Conservation (phyloP, 768 basidiomycete genomes). For the Mycena epipterygia region DNA sequence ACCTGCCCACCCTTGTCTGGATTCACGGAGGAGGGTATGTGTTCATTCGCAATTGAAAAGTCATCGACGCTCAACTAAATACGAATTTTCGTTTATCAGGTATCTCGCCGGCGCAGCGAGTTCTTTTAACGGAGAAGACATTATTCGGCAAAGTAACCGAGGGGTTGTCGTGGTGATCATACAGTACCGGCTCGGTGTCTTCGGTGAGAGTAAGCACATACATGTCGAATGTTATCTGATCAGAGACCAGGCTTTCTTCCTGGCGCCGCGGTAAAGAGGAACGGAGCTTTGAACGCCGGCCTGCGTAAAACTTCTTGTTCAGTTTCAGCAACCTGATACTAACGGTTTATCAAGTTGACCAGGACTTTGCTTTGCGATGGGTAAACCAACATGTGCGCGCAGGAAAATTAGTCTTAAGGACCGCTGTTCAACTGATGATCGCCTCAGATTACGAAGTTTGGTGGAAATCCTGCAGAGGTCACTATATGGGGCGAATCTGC, state of each 20-base stretch:
- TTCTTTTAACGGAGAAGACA: slow-evolving; percentile 49
- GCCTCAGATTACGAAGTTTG: slow-evolving; percentile 36
- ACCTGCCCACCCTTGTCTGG: slow-evolving; percentile 58
- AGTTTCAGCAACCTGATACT: neutral
- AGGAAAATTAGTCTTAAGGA: neutral
- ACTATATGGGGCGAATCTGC: slow-evolving; percentile 43
- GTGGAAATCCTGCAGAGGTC: slow-evolving; percentile 37
- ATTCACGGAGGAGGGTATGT: slow-evolving; percentile 54
- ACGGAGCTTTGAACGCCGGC: slow-evolving; percentile 48
- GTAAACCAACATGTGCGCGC: slow-evolving; percentile 44
- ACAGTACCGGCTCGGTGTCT: slow-evolving; percentile 58
- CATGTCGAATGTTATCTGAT: neutral
- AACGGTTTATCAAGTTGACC: slow-evolving; percentile 42
- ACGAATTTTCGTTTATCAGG: slow-evolving; percentile 43
- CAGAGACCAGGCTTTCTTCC: slow-evolving; percentile 45
- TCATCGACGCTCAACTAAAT: neutral
- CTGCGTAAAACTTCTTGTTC: slow-evolving; percentile 36
- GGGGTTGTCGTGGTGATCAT: slow-evolving; percentile 54
- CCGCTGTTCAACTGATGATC: neutral
- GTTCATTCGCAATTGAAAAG: neutral
- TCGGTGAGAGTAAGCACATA: slow-evolving; percentile 26
- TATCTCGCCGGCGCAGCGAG: slow-evolving; percentile 49
- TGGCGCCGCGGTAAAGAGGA: slow-evolving; percentile 43
- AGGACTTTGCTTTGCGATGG: slow-evolving; percentile 49
- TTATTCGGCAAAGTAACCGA: slow-evolving; percentile 51